Evolutionary conservation across 306 rosid species (phyloP).

Genomic region (Cicer yamashitae): DNA sequence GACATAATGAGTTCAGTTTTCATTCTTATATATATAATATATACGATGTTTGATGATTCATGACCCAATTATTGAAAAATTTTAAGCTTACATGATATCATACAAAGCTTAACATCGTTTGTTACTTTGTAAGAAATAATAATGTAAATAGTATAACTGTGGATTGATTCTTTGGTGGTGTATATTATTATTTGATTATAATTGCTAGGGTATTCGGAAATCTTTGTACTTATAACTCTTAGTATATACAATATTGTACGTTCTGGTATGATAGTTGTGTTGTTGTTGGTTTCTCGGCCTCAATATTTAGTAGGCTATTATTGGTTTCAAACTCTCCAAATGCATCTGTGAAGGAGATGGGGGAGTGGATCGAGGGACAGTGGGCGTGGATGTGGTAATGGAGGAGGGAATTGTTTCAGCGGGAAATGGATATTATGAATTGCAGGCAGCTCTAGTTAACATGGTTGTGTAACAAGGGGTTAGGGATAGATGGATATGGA

Average conservation of each 20-base stretch:
- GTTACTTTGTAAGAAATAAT: not conserved
- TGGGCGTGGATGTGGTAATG: too few species aligned
- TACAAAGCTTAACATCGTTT: conserved; percentile 3
- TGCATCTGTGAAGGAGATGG: too few species aligned
- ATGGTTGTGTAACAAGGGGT: too few species aligned
- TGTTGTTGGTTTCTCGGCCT: too few species aligned
- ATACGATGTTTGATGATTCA: not conserved
- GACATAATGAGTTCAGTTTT: not conserved
- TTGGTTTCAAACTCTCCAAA: too few species aligned
- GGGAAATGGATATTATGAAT: too few species aligned
- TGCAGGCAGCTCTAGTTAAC: too few species aligned
- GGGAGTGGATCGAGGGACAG: too few species aligned
- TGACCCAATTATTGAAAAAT: not conserved
- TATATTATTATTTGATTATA: not conserved
- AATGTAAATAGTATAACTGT: not conserved
- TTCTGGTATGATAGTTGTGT: too few species aligned
- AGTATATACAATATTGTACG: not conserved
- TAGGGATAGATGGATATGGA: too few species aligned
- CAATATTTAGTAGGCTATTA: too few species aligned
- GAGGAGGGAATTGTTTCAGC: too few species aligned
- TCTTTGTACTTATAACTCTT: not conserved
- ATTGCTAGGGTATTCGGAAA: not conserved
- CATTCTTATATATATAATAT: conserved; percentile 24
- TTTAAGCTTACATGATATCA: conserved; percentile 1
- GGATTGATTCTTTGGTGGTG: not conserved